phyloP scores from a whole-genome alignment of 2,329 filamentous ascomycete genomes.

The Fusarium annulatum region DNA sequence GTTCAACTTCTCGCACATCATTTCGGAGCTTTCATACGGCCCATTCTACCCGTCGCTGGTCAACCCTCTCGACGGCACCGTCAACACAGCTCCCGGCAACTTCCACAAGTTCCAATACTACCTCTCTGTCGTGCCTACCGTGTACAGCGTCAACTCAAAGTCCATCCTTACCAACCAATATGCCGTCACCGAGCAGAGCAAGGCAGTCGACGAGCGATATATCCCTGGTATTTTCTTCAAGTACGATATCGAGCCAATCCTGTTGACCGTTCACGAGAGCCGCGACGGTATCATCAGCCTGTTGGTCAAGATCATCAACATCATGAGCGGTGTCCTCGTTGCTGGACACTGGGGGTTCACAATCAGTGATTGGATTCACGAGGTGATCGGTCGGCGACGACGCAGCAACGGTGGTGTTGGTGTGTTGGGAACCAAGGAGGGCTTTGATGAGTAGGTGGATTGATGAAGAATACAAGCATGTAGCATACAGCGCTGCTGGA shows the following conservation, averaged over 20 bases:
- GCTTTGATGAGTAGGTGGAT: conserved; percentile 43
- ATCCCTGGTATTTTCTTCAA: conserved; percentile 97
- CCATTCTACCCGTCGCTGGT: conserved; percentile 94
- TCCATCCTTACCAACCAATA: conserved; percentile 96
- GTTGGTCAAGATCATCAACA: conserved; percentile 86
- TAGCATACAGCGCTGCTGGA: conserved; percentile 16
- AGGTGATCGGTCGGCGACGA: conserved; percentile 63
- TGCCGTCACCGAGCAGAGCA: conserved; percentile 90
- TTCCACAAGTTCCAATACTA: conserved; percentile 99
- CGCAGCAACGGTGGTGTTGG: conserved; percentile 59
- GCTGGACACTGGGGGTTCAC: conserved; percentile 95
- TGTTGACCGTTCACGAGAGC: conserved; percentile 85
- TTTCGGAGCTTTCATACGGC: conserved; percentile 96
- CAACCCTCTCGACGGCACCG: conserved; percentile 94
- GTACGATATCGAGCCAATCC: conserved; percentile 97
- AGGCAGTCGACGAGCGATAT: conserved; percentile 72
- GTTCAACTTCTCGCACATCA: conserved; percentile 98
- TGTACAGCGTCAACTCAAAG: conserved; percentile 78
- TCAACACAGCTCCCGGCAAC: conserved; percentile 77
- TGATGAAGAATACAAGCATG: neutral
- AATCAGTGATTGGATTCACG: conserved; percentile 78
- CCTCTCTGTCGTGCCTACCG: conserved; percentile 91
- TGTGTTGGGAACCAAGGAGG: conserved; percentile 61
- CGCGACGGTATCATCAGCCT: conserved; percentile 80
- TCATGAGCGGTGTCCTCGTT: conserved; percentile 89